Conservation (phyloP, 2,329 filamentous ascomycete genomes). For the Pseudopyricularia javanii region DNA sequence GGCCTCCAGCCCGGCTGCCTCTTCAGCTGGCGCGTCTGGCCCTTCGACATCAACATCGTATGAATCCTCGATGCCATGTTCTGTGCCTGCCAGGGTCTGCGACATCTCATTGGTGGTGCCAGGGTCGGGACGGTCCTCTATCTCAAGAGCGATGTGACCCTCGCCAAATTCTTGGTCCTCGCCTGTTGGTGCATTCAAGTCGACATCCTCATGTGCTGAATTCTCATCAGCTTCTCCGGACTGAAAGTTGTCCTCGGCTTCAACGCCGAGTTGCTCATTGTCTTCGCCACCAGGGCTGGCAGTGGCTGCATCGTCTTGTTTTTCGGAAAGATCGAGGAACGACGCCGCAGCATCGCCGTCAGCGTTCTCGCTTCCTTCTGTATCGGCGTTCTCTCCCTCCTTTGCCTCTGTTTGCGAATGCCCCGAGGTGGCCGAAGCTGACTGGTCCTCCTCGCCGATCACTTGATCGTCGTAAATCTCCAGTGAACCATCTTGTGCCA, state of each 20-base stretch:
- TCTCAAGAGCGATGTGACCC: neutral
- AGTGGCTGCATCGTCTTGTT: neutral
- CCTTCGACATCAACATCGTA: neutral
- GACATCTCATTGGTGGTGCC: neutral
- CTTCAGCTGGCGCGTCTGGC: neutral
- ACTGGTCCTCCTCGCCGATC: neutral
- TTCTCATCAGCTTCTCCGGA: neutral
- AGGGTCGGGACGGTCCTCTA: neutral
- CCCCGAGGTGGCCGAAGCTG: neutral
- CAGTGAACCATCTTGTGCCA: slow-evolving; percentile 2
- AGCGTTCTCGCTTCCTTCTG: neutral
- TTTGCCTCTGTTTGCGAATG: neutral
- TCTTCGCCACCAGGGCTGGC: neutral
- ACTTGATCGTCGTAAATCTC: slow-evolving; percentile 1
- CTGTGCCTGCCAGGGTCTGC: neutral
- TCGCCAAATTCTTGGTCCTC: neutral
- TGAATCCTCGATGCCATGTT: neutral
- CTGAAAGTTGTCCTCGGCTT: neutral
- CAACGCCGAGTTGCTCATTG: neutral
- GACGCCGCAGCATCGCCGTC: neutral
- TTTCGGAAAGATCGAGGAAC: neutral
- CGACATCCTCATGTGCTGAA: neutral
- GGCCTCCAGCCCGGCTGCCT: neutral
- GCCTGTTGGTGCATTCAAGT: neutral
- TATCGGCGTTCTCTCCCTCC: neutral